These are phyloP conservation scores for Mycena venus DNA, from an alignment of 768 basidiomycete genomes.

Conservation along the genomic window DNA sequence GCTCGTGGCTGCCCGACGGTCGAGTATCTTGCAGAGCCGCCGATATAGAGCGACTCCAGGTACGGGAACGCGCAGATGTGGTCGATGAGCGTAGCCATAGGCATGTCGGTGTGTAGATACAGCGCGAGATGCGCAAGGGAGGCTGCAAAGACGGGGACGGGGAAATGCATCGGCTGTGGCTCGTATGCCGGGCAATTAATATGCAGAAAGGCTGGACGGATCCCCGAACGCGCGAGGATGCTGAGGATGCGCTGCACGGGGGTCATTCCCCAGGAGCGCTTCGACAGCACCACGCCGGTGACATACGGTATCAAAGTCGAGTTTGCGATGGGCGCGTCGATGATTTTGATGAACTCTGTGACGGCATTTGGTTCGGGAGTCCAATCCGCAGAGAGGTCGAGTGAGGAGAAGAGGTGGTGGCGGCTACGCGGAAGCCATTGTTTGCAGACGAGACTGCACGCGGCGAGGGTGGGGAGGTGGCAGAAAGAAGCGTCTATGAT, in stretches of 20 bases:
- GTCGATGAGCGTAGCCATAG: conserved; percentile 9
- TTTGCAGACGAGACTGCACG: conserved; percentile 35
- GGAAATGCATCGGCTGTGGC: conserved; percentile 1
- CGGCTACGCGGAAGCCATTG: conserved; percentile 33
- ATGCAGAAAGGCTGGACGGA: conserved; percentile 7
- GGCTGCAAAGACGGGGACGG: conserved; percentile 4
- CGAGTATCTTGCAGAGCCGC: conserved; percentile 20
- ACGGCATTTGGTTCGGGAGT: conserved; percentile 26
- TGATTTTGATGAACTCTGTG: conserved; percentile 6
- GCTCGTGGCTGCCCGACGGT: neutral
- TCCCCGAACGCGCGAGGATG: conserved; percentile 1
- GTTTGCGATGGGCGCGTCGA: neutral
- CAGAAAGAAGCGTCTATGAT: conserved; percentile 32
- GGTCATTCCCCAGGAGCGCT: conserved; percentile 29
- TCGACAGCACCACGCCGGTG: conserved; percentile 3
- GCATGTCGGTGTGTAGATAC: conserved; percentile 25
- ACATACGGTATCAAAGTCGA: conserved; percentile 10
- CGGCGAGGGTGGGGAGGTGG: conserved; percentile 15
- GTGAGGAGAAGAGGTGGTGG: conserved; percentile 34
- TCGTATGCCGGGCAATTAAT: conserved; percentile 31
- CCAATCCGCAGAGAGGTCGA: conserved; percentile 31
- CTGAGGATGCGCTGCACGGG: conserved; percentile 15
- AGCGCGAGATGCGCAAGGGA: conserved; percentile 14
- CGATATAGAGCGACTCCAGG: conserved; percentile 14
- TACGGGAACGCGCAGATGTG: conserved; percentile 17